A percentile compares a stretch with the other conserved stretches of the same genome.
These are phyloP conservation scores for Coccinonectria pachysandricola DNA, from an alignment of 2,329 filamentous ascomycete species.

Conservation along the genomic window DNA sequence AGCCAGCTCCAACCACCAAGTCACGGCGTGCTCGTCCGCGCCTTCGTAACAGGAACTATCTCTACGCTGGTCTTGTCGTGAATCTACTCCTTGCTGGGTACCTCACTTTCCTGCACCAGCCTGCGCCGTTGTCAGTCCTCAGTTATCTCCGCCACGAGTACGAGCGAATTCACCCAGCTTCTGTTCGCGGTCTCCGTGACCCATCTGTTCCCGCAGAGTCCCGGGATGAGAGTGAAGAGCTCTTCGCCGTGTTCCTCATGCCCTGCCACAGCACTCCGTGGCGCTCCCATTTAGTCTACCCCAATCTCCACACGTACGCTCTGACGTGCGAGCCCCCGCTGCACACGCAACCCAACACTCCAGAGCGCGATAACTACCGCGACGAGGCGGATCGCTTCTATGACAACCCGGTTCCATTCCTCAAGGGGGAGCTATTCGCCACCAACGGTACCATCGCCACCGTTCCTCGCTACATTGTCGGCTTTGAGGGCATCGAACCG, in stretches of 20 bases:
- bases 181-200: constrained; percentile 12
- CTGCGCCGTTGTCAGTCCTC: constrained; percentile 66
- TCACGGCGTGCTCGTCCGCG: constrained; percentile 19
- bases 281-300: constrained; percentile 76
- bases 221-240: constrained; percentile 26
- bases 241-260: constrained; percentile 75
- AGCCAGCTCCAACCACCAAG: constrained; percentile 15
- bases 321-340: constrained; percentile 86
- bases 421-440: constrained; percentile 41
- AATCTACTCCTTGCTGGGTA: constrained; percentile 68
- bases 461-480: constrained; percentile 48
- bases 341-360: constrained; percentile 45
- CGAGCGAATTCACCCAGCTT: constrained; percentile 41
- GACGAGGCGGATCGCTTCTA: constrained; percentile 95
- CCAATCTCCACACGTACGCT: constrained; percentile 67
- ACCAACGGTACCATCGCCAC: constrained; percentile 7
- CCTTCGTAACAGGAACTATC: constrained; percentile 43
- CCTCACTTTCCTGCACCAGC: constrained; percentile 66
- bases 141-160: constrained; percentile 67
- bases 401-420: constrained; percentile 46
- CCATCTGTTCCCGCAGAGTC: constrained; percentile 16
- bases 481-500: constrained; percentile 48
- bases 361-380: constrained; percentile 57
- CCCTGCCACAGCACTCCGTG: constrained; percentile 95
- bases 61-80: constrained; percentile 47